Evolutionary conservation across 2,329 filamentous ascomycete genomes (phyloP).

Genomic region (Penicillium sp.): DNA sequence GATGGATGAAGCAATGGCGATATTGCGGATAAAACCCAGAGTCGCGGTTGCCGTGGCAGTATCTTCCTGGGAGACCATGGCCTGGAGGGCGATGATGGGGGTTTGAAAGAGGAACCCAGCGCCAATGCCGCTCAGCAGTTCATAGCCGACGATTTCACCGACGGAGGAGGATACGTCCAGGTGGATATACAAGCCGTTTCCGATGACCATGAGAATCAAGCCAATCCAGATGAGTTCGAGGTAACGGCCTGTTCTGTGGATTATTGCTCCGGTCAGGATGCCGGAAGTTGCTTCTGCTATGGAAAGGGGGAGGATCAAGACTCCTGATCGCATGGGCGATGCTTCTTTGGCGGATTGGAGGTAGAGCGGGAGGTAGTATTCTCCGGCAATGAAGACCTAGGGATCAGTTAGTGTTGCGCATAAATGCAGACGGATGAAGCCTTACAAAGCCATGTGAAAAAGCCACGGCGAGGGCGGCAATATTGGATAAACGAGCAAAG

Average conservation of each 20-base stretch:
- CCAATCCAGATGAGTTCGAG: conserved; percentile 46
- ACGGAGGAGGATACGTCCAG: conserved; percentile 36
- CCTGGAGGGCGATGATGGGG: conserved; percentile 54
- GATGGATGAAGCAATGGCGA: conserved; percentile 63
- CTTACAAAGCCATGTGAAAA: conserved; percentile 46
- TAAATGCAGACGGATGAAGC: background rate
- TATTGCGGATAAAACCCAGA: conserved; percentile 56
- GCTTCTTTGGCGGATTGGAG: conserved; percentile 63
- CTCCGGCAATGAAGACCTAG: conserved; percentile 58
- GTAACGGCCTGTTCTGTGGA: conserved; percentile 49
- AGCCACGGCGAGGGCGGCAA: conserved; percentile 51
- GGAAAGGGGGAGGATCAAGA: conserved; percentile 58
- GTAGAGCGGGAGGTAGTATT: conserved; percentile 69
- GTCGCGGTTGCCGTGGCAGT: conserved; percentile 51
- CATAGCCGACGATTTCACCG: conserved; percentile 44
- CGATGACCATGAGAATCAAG: conserved; percentile 40
- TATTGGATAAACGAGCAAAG: conserved; percentile 53
- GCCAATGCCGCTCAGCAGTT: conserved; percentile 50
- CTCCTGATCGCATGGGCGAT: conserved; percentile 55
- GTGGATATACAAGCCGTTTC: conserved; percentile 46
- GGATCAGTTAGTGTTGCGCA: conserved; percentile 9
- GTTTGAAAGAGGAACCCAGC: conserved; percentile 51
- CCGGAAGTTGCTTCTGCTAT: conserved; percentile 43
- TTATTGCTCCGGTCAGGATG: conserved; percentile 46
- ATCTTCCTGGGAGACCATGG: conserved; percentile 47